phyloP scores from a whole-genome alignment of 2,329 filamentous ascomycete genomes.

The Dactylellina drechsleri region DNA sequence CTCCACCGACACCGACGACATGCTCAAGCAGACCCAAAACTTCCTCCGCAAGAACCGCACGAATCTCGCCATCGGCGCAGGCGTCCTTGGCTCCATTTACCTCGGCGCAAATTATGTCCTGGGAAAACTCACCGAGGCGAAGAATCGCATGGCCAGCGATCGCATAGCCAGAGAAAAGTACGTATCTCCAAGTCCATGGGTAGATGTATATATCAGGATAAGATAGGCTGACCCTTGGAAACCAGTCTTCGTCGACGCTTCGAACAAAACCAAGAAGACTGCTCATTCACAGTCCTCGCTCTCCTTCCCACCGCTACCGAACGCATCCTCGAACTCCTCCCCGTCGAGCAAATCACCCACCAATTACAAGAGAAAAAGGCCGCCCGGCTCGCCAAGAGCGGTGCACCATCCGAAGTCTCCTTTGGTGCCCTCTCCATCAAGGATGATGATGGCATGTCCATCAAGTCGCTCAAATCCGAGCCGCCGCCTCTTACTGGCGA shows the following conservation, averaged over 20 bases:
- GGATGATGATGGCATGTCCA: slow-evolving; percentile 62
- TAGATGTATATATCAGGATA: background rate
- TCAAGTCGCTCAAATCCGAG: slow-evolving; percentile 59
- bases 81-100: slow-evolving; percentile 89
- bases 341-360: slow-evolving; percentile 90
- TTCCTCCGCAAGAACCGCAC: slow-evolving; percentile 94
- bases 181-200: slow-evolving; percentile 57
- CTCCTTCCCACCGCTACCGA: slow-evolving; percentile 90
- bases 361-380: slow-evolving; percentile 95
- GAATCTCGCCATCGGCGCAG: slow-evolving; percentile 85
- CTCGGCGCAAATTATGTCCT: slow-evolving; percentile 91
- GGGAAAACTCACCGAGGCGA: slow-evolving; percentile 88
- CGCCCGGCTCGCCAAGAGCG: slow-evolving; percentile 72
- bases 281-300: slow-evolving; percentile 96
- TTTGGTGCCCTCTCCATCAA: slow-evolving; percentile 68
- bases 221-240: background rate
- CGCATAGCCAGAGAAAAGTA: slow-evolving; percentile 97
- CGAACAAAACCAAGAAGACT: slow-evolving; percentile 98
- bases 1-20: slow-evolving; percentile 58
- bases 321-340: slow-evolving; percentile 85
- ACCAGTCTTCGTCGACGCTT: slow-evolving; percentile 89
- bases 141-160: slow-evolving; percentile 96
- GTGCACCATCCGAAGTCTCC: slow-evolving; percentile 70
- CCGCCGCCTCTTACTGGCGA: slow-evolving; percentile 28
- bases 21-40: slow-evolving; percentile 79